Evolutionary conservation across 2,329 filamentous ascomycete genomes (phyloP).

Genomic region (Diaporthe ilicicola): DNA sequence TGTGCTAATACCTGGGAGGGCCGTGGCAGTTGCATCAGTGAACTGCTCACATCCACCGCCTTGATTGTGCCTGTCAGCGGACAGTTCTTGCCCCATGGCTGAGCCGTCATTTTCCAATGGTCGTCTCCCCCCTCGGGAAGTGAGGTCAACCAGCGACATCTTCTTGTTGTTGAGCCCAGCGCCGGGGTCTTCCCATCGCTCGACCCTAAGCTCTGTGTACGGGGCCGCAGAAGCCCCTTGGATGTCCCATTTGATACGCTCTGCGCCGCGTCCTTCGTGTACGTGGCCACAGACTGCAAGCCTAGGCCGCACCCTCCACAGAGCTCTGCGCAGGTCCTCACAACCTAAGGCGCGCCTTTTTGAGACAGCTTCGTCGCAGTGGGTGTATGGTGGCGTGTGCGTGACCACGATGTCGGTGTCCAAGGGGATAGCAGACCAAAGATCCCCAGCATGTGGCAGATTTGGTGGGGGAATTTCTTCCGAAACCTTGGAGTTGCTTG

Average conservation of each 20-base stretch:
- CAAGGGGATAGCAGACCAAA: slow-evolving; percentile 71
- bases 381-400: slow-evolving; percentile 71
- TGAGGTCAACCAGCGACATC: slow-evolving; percentile 70
- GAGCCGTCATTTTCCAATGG: slow-evolving; percentile 59
- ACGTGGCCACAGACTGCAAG: slow-evolving; percentile 78
- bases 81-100: background rate
- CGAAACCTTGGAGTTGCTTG: slow-evolving; percentile 12
- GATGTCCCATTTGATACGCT: slow-evolving; percentile 69
- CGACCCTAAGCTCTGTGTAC: slow-evolving; percentile 53
- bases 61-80: background rate
- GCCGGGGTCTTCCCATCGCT: slow-evolving; percentile 68
- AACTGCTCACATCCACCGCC: background rate
- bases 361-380: slow-evolving; percentile 60
- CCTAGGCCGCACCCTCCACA: slow-evolving; percentile 69
- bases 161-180: slow-evolving; percentile 62
- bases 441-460: slow-evolving; percentile 28
- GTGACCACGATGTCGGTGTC: slow-evolving; percentile 74
- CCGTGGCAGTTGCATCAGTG: slow-evolving; percentile 20
- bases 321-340: slow-evolving; percentile 61
- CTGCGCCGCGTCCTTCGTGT: slow-evolving; percentile 72
- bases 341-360: slow-evolving; percentile 62
- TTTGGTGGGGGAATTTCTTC: background rate
- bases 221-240: slow-evolving; percentile 45
- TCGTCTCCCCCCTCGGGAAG: slow-evolving; percentile 48
- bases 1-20: slow-evolving; percentile 42